Evolutionary conservation across 306 rosid genomes (phyloP), one percentile per base, ranked within the genome.

Genomic region (Datisca glomerata): DNA sequence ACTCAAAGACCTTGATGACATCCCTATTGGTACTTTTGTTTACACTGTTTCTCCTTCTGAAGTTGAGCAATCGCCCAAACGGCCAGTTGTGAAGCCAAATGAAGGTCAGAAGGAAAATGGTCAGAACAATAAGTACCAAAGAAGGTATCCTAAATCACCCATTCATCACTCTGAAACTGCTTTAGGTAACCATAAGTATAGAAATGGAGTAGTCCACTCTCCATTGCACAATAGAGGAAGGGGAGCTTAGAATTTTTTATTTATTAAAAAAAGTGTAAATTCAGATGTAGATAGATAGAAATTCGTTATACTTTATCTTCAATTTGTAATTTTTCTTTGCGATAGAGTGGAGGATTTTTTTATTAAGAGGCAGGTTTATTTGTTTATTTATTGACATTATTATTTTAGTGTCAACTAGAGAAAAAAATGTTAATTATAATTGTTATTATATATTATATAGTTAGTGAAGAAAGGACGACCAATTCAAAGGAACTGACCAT

Each of bases 1-100:
- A 1, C 93, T 91, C 19, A 51, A 84, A 56, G 80, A 84, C 36
- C 80, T 60, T 27, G 74, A 65, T 24, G 98, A 91, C 32, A 17
- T 73, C 17, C 79, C 84, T 1, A 63, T 74, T 47, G 81, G 74
- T 23, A 67, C 82, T 4, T 91, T 91, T 43, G 98, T 84, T n/a
- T 91, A 70, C 57, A 69, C 72, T 0, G 84, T 69, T 45, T 81
- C 95, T 1, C 0, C 66, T 3, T 75, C 53, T 4, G 27, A 18
- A 3, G 21, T 42, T 1, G 21, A n/a, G 35, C 51, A 34, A 29
- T 47, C 23, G 6, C 28, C 17, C 15, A 60, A 53, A 16, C 73
- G 69, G n/a, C n/a, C n/a, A 6, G 20, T 17, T 3, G 74, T 53
- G 12, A 37, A 59, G 2, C 67, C 57, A 0, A 65, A 36, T 47